Percentiles rank a stretch among this genome's conserved stretches.
These are phyloP conservation scores for Thielaviopsis euricoi DNA, from an alignment of 2,329 filamentous ascomycete species.

Conservation along the genomic window DNA sequence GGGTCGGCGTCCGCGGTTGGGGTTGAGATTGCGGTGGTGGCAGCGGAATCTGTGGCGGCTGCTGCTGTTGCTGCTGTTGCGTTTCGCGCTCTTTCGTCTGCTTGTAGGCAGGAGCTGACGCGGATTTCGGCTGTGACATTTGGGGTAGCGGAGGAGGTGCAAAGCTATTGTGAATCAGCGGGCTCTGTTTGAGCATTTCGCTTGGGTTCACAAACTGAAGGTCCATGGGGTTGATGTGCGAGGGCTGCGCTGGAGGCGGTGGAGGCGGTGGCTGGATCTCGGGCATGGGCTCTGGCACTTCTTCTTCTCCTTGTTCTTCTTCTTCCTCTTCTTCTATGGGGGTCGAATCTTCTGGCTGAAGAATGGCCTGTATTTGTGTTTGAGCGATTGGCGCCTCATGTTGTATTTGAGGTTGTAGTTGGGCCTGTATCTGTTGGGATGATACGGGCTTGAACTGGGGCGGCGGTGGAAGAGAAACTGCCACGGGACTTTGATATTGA, in stretches of 20 bases:
- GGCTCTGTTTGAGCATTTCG: conserved; percentile 7
- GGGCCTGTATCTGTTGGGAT: conserved; percentile 12
- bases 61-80: conserved; percentile 22
- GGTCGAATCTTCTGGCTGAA: background rate
- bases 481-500: conserved; percentile 7
- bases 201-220: conserved; percentile 9
- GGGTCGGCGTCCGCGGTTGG: conserved; percentile 10
- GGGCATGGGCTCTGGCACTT: conserved; percentile 9
- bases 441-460: conserved; percentile 14
- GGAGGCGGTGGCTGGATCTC: conserved; percentile 1
- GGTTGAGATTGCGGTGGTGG: conserved; percentile 15
- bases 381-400: conserved; percentile 13
- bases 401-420: conserved; percentile 14
- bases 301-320: conserved; percentile 2
- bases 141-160: conserved; percentile 3
- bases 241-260: conserved; percentile 7
- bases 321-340: background rate
- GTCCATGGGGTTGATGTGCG: conserved; percentile 13
- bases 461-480: conserved; percentile 7
- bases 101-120: background rate
- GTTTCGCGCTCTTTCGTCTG: conserved; percentile 23
- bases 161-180: conserved; percentile 8
- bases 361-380: conserved; percentile 7
- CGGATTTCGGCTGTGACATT: background rate
- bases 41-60: conserved; percentile 16